phyloP scores from a whole-genome alignment of 331 rosid genomes.

The Ulmus americana region DNA sequence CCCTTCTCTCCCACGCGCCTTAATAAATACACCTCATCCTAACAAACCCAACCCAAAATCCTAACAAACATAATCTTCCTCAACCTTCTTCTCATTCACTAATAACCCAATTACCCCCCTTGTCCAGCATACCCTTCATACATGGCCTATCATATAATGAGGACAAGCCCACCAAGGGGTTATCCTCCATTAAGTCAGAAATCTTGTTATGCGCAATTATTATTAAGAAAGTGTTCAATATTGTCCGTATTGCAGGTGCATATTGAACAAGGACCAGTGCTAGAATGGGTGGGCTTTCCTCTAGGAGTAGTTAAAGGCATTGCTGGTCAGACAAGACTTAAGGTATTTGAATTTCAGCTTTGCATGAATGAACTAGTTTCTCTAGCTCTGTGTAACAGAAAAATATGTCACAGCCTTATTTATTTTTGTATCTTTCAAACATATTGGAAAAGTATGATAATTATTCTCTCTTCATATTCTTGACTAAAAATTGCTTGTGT shows the following conservation, averaged over 20 bases:
- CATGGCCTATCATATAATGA: no score
- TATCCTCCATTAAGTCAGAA: neutral
- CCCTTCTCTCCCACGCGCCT: no score
- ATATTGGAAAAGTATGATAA: neutral
- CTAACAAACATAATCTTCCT: no score
- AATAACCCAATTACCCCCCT: no score
- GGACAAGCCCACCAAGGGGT: neutral
- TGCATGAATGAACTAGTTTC: neutral
- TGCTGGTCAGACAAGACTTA: conserved; percentile 91
- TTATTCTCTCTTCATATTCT: neutral
- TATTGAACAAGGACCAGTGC: conserved; percentile 92
- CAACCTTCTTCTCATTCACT: no score
- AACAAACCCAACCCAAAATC: no score
- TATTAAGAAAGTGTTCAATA: neutral
- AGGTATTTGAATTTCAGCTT: conserved; percentile 36
- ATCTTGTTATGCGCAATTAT: neutral
- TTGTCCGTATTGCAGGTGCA: conserved; percentile 54
- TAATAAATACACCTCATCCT: no score
- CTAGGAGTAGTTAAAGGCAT: conserved; percentile 90
- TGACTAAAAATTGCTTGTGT: no score
- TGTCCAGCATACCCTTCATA: no score
- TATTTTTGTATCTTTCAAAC: neutral
- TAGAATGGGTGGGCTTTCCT: conserved; percentile 79
- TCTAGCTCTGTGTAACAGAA: neutral
- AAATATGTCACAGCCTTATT: neutral